Evolutionary conservation across 225 moss, liverwort and hornwort species (phyloP).

Genomic region (Pseudisothecium myosuroides): DNA sequence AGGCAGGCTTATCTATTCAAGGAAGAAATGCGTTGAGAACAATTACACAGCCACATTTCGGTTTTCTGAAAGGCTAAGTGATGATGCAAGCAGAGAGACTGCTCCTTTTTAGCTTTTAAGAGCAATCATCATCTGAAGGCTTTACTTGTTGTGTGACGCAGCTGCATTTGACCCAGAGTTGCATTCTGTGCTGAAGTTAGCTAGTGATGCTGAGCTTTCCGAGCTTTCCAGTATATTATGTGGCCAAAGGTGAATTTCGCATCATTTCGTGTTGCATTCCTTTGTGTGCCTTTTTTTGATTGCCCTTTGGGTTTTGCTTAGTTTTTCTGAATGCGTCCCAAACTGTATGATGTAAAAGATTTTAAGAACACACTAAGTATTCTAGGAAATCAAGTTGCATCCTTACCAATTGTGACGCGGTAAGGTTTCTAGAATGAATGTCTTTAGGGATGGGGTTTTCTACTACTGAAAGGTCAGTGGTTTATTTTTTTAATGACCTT

Average conservation of each 20-base stretch:
- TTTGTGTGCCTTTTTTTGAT: too few species aligned
- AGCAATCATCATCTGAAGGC: neutral
- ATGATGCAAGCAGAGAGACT: neutral
- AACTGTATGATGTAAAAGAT: neutral
- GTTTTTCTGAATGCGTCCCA: neutral
- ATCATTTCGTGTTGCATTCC: neutral
- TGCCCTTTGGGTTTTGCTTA: neutral
- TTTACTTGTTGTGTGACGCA: slow-evolving; percentile 19
- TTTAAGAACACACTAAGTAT: neutral
- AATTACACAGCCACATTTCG: neutral
- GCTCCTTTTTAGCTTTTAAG: neutral
- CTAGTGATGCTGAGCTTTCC: slow-evolving; percentile 71
- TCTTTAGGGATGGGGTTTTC: too few species aligned
- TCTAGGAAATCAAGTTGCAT: neutral
- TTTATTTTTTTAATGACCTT: too few species aligned
- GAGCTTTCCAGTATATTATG: slow-evolving; percentile 80
- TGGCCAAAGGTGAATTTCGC: slow-evolving; percentile 48
- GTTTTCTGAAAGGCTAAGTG: neutral
- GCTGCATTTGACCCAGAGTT: slow-evolving; percentile 75
- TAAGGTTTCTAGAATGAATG: neutral
- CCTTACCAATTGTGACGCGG: neutral
- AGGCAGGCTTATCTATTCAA: neutral
- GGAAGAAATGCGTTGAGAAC: neutral
- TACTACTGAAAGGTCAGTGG: neutral
- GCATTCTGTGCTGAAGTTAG: slow-evolving; percentile 77